Evolutionary conservation across 129 eudicot genomes (phyloP).

Genomic region (sunflower (Helianthus annuus)): DNA sequence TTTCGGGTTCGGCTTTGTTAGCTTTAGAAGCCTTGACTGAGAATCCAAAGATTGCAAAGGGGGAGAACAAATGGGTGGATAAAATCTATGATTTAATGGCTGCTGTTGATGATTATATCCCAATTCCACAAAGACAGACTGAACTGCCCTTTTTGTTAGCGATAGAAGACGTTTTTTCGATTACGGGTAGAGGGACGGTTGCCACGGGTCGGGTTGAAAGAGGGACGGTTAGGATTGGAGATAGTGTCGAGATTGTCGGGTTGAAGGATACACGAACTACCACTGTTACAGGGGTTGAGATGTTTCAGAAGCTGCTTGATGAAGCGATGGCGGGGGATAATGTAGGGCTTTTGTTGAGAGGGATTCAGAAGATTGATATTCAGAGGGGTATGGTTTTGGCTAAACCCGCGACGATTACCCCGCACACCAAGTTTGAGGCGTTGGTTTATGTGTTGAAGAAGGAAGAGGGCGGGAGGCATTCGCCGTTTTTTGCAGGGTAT

Average conservation of each 20-base stretch:
- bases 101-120: slow-evolving; percentile 64
- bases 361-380: slow-evolving; percentile 65
- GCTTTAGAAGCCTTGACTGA: slow-evolving; percentile 74
- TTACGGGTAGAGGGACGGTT: slow-evolving; percentile 87
- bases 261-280: slow-evolving; percentile 63
- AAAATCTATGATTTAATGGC: slow-evolving; percentile 69
- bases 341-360: slow-evolving; percentile 80
- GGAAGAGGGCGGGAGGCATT: slow-evolving; percentile 95
- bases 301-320: slow-evolving; percentile 86
- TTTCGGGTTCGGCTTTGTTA: slow-evolving; percentile 70
- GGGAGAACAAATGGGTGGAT: slow-evolving; percentile 78
- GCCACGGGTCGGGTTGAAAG: slow-evolving; percentile 88
- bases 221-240: slow-evolving; percentile 72
- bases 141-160: slow-evolving; percentile 71
- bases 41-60: slow-evolving; percentile 56
- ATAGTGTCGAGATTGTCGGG: slow-evolving; percentile 76
- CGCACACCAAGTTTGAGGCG: slow-evolving; percentile 71
- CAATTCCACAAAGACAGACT: slow-evolving; percentile 66
- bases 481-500: slow-evolving; percentile 81
- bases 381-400: slow-evolving; percentile 92
- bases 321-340: slow-evolving; percentile 89
- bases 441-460: slow-evolving; percentile 81
- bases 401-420: slow-evolving; percentile 66
- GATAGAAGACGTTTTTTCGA: slow-evolving; percentile 78
- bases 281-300: slow-evolving; percentile 85